Conservation (phyloP, 2,329 filamentous ascomycete genomes). For the Botrytis medusae region DNA sequence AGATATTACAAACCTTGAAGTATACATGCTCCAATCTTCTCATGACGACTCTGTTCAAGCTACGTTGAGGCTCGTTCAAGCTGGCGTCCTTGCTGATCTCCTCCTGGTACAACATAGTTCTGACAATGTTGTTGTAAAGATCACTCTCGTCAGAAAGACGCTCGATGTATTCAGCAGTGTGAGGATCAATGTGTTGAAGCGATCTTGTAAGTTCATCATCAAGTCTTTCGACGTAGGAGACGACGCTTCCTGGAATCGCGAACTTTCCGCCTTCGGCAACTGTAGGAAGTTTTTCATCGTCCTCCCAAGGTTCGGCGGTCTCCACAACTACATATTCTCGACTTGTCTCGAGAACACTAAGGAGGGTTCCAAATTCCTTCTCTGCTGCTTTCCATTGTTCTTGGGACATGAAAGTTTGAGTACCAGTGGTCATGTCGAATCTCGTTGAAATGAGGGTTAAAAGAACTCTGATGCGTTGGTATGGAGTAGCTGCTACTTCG, state of each 20-base stretch:
- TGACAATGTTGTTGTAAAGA: slow-evolving; percentile 90
- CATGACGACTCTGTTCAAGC: slow-evolving; percentile 89
- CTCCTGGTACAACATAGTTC: slow-evolving; percentile 86
- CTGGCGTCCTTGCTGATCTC: slow-evolving; percentile 67
- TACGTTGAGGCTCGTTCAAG: slow-evolving; percentile 78
- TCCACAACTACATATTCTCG: slow-evolving; percentile 83
- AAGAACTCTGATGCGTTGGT: slow-evolving; percentile 91
- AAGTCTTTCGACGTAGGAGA: slow-evolving; percentile 90
- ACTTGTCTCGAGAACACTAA: slow-evolving; percentile 77
- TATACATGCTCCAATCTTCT: slow-evolving; percentile 95
- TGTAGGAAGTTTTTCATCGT: slow-evolving; percentile 88
- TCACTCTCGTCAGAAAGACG: slow-evolving; percentile 85
- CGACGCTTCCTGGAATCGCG: slow-evolving; percentile 89
- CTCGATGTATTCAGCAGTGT: slow-evolving; percentile 98
- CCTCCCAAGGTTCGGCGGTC: slow-evolving; percentile 96
- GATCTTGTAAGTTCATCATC: slow-evolving; percentile 97
- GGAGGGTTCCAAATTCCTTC: slow-evolving; percentile 75
- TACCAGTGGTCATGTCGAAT: slow-evolving; percentile 86
- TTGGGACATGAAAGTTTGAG: slow-evolving; percentile 79
- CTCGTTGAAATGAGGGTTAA: slow-evolving; percentile 88
- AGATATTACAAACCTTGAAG: slow-evolving; percentile 71
- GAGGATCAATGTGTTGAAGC: slow-evolving; percentile 95
- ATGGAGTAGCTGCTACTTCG: slow-evolving; percentile 85
- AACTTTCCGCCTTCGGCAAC: slow-evolving; percentile 74
- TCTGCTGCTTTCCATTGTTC: slow-evolving; percentile 97